These are phyloP conservation scores for Aphanocladium album DNA, from an alignment of 2,329 filamentous ascomycete species.

Conservation along the genomic window DNA sequence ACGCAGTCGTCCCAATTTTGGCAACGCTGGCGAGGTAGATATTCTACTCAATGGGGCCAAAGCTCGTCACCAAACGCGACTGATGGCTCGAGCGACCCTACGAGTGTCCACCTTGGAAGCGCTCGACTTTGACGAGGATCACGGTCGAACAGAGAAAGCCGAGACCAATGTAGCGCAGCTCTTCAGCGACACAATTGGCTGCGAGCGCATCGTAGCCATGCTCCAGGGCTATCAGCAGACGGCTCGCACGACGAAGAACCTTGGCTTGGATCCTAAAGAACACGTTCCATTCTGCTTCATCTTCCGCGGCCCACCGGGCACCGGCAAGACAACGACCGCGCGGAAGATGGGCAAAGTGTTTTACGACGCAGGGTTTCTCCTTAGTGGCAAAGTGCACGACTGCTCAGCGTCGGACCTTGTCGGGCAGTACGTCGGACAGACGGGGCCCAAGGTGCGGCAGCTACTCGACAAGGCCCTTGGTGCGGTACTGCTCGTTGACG, in stretches of 20 bases:
- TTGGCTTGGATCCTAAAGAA: conserved; percentile 24
- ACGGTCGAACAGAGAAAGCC: conserved; percentile 36
- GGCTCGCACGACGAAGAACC: conserved; percentile 22
- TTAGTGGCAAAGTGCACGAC: conserved; percentile 55
- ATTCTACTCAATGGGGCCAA: conserved; percentile 58
- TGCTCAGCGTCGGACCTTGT: conserved; percentile 65
- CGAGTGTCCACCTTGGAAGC: conserved; percentile 64
- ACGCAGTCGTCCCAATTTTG: conserved; percentile 63
- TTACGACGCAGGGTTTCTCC: conserved; percentile 68
- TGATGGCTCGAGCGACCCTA: conserved; percentile 19
- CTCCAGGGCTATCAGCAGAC: conserved; percentile 52
- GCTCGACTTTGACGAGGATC: conserved; percentile 68
- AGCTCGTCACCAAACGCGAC: conserved; percentile 26
- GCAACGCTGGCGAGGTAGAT: conserved; percentile 70
- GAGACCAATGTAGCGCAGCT: conserved; percentile 44
- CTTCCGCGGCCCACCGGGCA: conserved; percentile 61
- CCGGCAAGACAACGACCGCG: conserved; percentile 69
- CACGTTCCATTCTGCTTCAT: conserved; percentile 63
- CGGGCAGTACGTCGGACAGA: conserved; percentile 64
- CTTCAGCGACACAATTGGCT: conserved; percentile 56
- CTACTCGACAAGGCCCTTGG: conserved; percentile 59
- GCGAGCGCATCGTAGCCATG: conserved; percentile 47
- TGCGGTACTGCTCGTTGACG: conserved; percentile 65
- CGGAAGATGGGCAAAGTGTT: conserved; percentile 70
- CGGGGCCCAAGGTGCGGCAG: conserved; percentile 57